Base-by-base conservation (phyloP, 768 basidiomycete genomes). In the Russula earlei region DNA sequence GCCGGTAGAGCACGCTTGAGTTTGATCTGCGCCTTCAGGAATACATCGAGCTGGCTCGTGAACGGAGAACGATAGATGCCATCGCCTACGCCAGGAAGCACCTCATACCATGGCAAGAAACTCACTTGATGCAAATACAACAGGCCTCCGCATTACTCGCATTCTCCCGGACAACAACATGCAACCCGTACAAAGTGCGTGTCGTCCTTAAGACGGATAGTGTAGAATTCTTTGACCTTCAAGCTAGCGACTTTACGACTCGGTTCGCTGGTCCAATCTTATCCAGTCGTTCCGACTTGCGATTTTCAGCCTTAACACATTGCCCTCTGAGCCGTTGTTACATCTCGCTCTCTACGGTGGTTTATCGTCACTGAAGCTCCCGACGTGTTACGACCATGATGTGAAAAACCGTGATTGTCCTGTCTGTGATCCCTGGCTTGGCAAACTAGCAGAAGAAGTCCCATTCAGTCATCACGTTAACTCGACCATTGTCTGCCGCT, bases 1-100 rank as follows among this genome's bases (percentile, higher is more conserved):
- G 12, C 40, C 37, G n/a, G 5, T 69, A 97, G 93, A 92, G 87
- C 71, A 86, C 91, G 9, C 82, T 99, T 42, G 96, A 99, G 73
- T 98, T 98, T 69, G 88, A 93, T 62, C 81, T 99, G 45, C 83
- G 96, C 43, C 77, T 96, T 40, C 96, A 99, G 70, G 92, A 97
- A 70, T 97, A 87, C 68, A 93, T 98, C 66, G 96, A 99, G 70
- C 77, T 99, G 5, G 81, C 84, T 33, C 77, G 96, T 34, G 71
- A 75, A 4, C 68, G 81, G 34, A 82, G 84, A 67, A 74, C 72
- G 10, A 65, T 74, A 43, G 87, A 88, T 52, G 96, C 96, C 9
- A 91, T 98, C 59, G 75, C 80, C 1, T 96, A 98, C 70, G 77
- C 80, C 17, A 78, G 80, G 68, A 95, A 89, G 68, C 75, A 96